Evolutionary conservation across 1,284 basidiomycete genomes (phyloP).

Genomic region (Jaminaea rosea): DNA sequence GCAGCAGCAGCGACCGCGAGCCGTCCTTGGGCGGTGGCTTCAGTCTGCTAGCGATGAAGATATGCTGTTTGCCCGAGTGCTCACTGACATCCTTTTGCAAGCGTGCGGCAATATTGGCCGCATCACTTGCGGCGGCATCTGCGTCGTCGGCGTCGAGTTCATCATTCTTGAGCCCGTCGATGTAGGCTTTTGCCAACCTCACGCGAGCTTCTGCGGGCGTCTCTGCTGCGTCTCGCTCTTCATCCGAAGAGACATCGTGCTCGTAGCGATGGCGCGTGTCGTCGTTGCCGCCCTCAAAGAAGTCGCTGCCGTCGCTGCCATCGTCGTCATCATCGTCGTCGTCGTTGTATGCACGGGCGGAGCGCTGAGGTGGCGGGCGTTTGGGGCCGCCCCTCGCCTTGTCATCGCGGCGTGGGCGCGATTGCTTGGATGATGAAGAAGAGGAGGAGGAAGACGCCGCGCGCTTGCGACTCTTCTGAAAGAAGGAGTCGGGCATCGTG

Average conservation of each 20-base stretch:
- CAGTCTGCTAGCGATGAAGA: slow-evolving; percentile 55
- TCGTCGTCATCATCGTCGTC: slow-evolving; percentile 13
- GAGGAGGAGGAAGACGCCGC: background rate
- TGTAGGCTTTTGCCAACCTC: slow-evolving; percentile 77
- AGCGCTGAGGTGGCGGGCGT: background rate
- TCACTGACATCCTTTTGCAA: slow-evolving; percentile 54
- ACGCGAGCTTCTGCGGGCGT: slow-evolving; percentile 90
- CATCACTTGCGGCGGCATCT: slow-evolving; percentile 87
- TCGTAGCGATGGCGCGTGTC: slow-evolving; percentile 32
- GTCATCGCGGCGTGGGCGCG: background rate
- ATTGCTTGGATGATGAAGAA: background rate
- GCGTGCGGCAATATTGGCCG: slow-evolving; percentile 77
- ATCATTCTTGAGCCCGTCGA: slow-evolving; percentile 59
- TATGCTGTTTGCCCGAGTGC: slow-evolving; percentile 58
- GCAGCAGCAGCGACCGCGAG: background rate
- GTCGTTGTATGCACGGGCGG: slow-evolving; percentile 4
- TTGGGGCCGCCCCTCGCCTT: slow-evolving; percentile 5
- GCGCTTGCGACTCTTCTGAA: slow-evolving; percentile 46
- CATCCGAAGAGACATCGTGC: slow-evolving; percentile 15
- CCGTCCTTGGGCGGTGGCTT: slow-evolving; percentile 4
- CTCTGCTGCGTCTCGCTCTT: slow-evolving; percentile 49
- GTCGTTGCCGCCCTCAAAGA: slow-evolving; percentile 19
- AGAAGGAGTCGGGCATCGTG: slow-evolving; percentile 45
- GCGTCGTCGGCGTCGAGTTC: slow-evolving; percentile 53
- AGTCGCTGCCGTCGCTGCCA: slow-evolving; percentile 13